A percentile compares a stretch with the other conserved stretches of the same genome.
These are phyloP conservation scores for Pyrenopolyporus hunteri DNA, from an alignment of 495 filamentous ascomycete species.

Conservation along the genomic window DNA sequence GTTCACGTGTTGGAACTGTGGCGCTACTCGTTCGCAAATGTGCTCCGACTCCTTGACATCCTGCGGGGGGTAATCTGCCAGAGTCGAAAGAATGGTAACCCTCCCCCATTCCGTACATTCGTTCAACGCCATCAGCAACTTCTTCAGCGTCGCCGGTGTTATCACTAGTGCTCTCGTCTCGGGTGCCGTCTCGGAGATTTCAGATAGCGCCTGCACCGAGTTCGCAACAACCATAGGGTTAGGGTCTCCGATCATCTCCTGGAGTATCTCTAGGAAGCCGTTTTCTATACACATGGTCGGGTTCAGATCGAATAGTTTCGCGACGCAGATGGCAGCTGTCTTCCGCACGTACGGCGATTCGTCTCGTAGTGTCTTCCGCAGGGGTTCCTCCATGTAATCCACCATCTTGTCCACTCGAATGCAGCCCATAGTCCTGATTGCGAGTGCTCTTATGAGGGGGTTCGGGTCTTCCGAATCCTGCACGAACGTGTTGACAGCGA, in stretches of 20 bases:
- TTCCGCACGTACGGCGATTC: conserved; percentile 99
- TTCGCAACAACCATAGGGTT: conserved; percentile 99
- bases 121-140: conserved; percentile 94
- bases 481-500: conserved; percentile 98
- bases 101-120: conserved; percentile 99
- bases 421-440: conserved; percentile 99
- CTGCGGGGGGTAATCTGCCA: conserved; percentile 83
- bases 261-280: conserved; percentile 92
- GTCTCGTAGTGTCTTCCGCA: conserved; percentile 94
- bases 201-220: conserved; percentile 87
- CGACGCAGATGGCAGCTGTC: conserved; percentile 96
- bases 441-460: conserved; percentile 89
- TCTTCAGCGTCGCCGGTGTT: conserved; percentile 81
- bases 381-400: conserved; percentile 98
- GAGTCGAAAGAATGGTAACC: conserved; percentile 87
- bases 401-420: conserved; percentile 99
- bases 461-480: conserved; percentile 99
- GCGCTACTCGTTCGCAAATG: conserved; percentile 94
- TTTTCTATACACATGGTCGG: conserved; percentile 92
- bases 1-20: conserved; percentile 99
- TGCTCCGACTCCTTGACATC: conserved; percentile 98
- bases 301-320: conserved; percentile 96
- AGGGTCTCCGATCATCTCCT: conserved; percentile 95
- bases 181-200: conserved; percentile 88
- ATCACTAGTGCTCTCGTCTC: conserved; percentile 88